These are phyloP conservation scores for Dimocarpus longan DNA, from an alignment of 345 rosid species.

Conservation along the genomic window DNA sequence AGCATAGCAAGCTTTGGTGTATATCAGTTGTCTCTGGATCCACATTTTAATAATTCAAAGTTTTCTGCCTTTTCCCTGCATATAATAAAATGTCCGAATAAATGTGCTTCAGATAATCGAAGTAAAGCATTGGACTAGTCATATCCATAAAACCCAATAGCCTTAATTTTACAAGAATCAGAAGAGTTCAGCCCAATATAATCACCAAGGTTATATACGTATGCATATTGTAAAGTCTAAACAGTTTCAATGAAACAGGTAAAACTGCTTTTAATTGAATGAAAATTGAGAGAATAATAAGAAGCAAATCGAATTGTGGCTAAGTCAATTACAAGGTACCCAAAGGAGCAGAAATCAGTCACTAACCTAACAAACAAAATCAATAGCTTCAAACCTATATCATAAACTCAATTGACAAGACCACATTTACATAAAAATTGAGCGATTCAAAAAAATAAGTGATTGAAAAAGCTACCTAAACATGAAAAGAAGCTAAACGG, in stretches of 20 bases:
- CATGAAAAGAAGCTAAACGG: conserved; percentile 29
- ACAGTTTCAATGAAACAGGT: not conserved
- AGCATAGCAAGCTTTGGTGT: conserved; percentile 6
- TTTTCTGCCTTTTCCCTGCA: not conserved
- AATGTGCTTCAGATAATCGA: conserved; percentile 1
- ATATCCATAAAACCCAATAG: conserved; percentile 1
- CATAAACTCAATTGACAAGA: conserved; percentile 14
- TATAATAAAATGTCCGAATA: not conserved
- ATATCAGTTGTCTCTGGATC: not conserved
- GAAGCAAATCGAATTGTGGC: not conserved
- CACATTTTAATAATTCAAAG: not conserved
- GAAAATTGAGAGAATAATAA: not conserved
- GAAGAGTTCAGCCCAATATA: not conserved
- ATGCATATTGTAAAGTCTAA: not conserved
- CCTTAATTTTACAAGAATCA: not conserved
- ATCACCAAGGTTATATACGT: not conserved
- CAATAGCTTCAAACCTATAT: conserved; percentile 2
- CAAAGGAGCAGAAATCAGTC: not conserved
- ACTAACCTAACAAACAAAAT: not conserved
- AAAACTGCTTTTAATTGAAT: not conserved
- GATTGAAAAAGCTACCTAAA: not conserved
- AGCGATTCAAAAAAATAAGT: not conserved
- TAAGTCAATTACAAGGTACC: not conserved
- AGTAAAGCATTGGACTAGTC: not conserved
- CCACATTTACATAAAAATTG: not conserved